Base-by-base conservation (phyloP, 345 rosid genomes). In the Hypericum androsaemum region DNA sequence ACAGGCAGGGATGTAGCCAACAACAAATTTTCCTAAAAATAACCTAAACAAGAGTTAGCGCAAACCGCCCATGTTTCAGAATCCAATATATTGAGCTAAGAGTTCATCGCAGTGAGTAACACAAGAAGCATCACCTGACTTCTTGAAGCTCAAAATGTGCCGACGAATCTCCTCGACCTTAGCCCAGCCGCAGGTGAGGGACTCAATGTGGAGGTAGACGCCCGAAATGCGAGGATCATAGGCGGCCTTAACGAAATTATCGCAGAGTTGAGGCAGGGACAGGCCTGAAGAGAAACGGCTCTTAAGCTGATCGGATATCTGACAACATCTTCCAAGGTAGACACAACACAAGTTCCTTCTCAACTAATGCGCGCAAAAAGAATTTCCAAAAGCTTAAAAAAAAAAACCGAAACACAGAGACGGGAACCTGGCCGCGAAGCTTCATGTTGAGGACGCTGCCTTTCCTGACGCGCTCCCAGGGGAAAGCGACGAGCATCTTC, bases 291-390 rank as follows among this genome's bases (percentile, higher is more conserved):
- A 77, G 83, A 86, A 90, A 62, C 87, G 81, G 73, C 94, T 79
- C 85, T 84, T 79, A 13, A 84, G 67, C 89, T 87, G 98, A 76
- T 90, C 98, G 73, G 87, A 70, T 82, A 90, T 75, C 98, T 90
- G 85, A 69, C 70, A 1, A 22, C 32, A 22, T 22, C 4, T 22
- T 22, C 32, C 52, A 83, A 50, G 15, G 28, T 59, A 35, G 45
- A 49, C 39, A 52, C 32, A 38, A 17, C 8, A 46, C 52, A 53
- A 12, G 9, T 28, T 57, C 57, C 67, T 67, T 38, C 53, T 43
- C 56, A 5, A 39, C 43, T 59, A 37, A 8, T 47, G 41, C 12
- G 22, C 50, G 5, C 50, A 2, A 36, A 49, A 41, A 49, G 0
- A 15, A 14, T 9, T 28, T 28, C 7, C 0, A 6, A 13, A 17